Percentiles rank a stretch among this genome's conserved stretches.
Evolutionary conservation across 768 basidiomycete genomes (phyloP).

Genomic region (Psilocybe azurescens): DNA sequence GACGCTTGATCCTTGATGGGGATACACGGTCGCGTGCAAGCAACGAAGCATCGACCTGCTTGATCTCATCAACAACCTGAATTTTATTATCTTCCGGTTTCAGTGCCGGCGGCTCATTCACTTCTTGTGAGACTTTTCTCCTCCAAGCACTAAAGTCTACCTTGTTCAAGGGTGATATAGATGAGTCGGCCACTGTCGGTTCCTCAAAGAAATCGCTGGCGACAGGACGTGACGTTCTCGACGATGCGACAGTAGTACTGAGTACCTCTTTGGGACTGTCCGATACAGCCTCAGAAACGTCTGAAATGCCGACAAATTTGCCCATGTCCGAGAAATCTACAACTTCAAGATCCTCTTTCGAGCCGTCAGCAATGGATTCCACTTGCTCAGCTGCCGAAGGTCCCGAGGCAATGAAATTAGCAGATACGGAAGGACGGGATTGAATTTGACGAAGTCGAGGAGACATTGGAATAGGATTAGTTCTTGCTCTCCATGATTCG

Average conservation of each 20-base stretch:
- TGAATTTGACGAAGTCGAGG: constrained; percentile 37
- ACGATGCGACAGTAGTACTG: constrained; percentile 14
- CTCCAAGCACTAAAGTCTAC: constrained; percentile 51
- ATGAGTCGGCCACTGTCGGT: constrained; percentile 17
- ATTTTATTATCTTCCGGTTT: constrained; percentile 13
- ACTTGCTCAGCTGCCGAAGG: constrained; percentile 46
- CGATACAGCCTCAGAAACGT: constrained; percentile 23
- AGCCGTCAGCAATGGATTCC: constrained; percentile 47
- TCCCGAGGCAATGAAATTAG: constrained; percentile 38
- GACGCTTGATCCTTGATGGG: constrained; percentile 13
- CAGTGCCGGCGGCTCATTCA: constrained; percentile 8
- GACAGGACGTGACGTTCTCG: constrained; percentile 50
- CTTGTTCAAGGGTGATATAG: constrained; percentile 30
- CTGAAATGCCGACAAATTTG: constrained; percentile 60
- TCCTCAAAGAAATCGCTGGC: constrained; percentile 82
- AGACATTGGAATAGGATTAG: constrained; percentile 37
- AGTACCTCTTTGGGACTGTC: constrained; percentile 26
- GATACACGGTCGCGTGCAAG: constrained; percentile 1
- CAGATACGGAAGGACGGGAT: constrained; percentile 25
- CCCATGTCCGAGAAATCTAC: constrained; percentile 82
- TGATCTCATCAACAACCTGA: constrained; percentile 20
- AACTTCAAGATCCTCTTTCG: constrained; percentile 73
- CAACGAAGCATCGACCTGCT: constrained; percentile 16
- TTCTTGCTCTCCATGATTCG: constrained; percentile 73
- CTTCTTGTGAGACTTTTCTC: constrained; percentile 35